A percentile compares a stretch with the other conserved stretches of the same genome.
Conservation (phyloP, 345 rosid species). For the Citrus mangshanensis region DNA sequence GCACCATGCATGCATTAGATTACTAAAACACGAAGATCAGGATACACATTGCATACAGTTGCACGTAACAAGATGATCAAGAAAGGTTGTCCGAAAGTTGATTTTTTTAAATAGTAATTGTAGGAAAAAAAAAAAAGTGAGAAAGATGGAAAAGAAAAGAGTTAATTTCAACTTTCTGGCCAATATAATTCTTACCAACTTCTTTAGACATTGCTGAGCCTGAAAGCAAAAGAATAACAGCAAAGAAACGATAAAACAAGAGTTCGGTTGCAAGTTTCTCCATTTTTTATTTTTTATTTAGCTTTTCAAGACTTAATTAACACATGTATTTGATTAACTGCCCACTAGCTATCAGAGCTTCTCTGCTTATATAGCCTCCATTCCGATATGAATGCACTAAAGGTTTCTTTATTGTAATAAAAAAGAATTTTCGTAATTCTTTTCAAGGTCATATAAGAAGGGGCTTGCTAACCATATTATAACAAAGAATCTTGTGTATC, state of each 20-base stretch:
- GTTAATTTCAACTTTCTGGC: no score
- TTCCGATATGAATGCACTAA: neutral
- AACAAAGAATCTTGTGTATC: neutral
- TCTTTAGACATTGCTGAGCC: slow-evolving; percentile 27
- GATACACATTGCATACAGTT: no score
- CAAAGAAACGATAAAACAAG: slow-evolving; percentile 21
- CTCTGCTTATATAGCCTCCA: slow-evolving; percentile 2
- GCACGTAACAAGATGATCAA: neutral
- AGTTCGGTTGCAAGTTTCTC: slow-evolving; percentile 19
- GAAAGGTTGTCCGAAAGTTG: neutral
- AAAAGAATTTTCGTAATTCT: neutral
- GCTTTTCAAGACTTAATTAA: neutral
- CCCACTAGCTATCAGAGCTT: neutral
- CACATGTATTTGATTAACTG: neutral
- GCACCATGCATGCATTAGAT: no score
- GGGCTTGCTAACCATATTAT: neutral
- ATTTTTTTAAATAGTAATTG: neutral
- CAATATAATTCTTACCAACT: slow-evolving; percentile 34
- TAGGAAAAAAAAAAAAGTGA: neutral
- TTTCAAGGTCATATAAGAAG: neutral
- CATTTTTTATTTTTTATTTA: slow-evolving; percentile 5
- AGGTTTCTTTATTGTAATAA: neutral
- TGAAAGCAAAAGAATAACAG: slow-evolving; percentile 16
- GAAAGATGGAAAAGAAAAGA: neutral
- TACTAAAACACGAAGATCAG: neutral